Percentiles rank a stretch among this genome's conserved stretches.
phyloP scores from a whole-genome alignment of 2,329 filamentous ascomycete genomes.

The Fonsecaea pedrosoi region DNA sequence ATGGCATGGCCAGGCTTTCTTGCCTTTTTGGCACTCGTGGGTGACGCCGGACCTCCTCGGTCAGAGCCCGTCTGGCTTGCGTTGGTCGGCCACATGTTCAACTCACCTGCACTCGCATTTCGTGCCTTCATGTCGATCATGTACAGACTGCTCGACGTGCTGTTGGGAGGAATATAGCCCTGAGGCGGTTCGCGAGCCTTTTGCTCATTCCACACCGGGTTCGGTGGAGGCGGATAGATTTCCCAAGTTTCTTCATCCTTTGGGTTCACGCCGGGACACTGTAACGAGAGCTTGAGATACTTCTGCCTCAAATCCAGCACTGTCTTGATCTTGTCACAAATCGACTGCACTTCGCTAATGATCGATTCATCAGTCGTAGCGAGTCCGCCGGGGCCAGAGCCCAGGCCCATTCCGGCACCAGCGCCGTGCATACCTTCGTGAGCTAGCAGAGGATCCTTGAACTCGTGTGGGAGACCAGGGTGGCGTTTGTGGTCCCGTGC shows the following conservation, averaged over 20 bases:
- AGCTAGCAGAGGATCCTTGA: constrained; percentile 60
- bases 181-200: constrained; percentile 48
- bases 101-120: constrained; percentile 20
- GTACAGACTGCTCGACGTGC: constrained; percentile 42
- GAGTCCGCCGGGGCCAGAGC: constrained; percentile 67
- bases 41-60: constrained; percentile 42
- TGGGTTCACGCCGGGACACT: constrained; percentile 83
- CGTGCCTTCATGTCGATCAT: constrained; percentile 35
- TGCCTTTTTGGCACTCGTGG: constrained; percentile 61
- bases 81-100: constrained; percentile 38
- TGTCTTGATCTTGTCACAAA: constrained; percentile 89
- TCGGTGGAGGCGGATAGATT: constrained; percentile 89
- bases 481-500: constrained; percentile 59
- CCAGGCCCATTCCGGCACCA: constrained; percentile 66
- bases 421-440: constrained; percentile 64
- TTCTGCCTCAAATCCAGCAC: constrained; percentile 87
- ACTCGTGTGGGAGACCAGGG: constrained; percentile 61
- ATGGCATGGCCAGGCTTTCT: constrained; percentile 90
- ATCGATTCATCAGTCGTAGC: constrained; percentile 78
- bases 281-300: constrained; percentile 84
- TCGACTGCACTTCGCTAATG: constrained; percentile 80
- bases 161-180: constrained; percentile 38
- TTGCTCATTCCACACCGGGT: constrained; percentile 82
- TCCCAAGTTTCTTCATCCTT: constrained; percentile 82
- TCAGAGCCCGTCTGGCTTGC: constrained; percentile 43